A percentile compares a stretch with the other conserved stretches of the same genome.
These are phyloP conservation scores for Populus ilicifolia DNA, from an alignment of 345 rosid species.

Conservation along the genomic window DNA sequence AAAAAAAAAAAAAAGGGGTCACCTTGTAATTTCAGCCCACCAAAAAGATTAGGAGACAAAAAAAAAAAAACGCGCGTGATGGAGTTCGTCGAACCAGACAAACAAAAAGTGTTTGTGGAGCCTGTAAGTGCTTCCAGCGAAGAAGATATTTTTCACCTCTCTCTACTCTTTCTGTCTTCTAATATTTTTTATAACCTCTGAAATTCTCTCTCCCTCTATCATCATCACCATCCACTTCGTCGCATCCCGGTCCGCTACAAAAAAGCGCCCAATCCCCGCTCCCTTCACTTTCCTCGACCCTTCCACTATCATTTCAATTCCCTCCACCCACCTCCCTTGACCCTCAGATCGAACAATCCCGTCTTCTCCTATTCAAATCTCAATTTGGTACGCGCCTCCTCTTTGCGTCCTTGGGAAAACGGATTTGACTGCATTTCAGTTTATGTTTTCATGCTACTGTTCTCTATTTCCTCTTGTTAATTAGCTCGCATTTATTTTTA, in stretches of 20 bases:
- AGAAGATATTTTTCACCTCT: background rate
- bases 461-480: background rate
- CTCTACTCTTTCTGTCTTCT: background rate
- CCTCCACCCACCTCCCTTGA: background rate
- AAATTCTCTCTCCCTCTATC: background rate
- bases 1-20: background rate
- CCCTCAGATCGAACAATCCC: constrained; percentile 6
- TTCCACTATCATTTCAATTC: background rate
- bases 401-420: background rate
- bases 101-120: constrained; percentile 2
- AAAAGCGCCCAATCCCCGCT: constrained; percentile 4
- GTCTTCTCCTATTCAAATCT: background rate
- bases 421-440: background rate
- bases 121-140: background rate
- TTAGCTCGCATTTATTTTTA: background rate
- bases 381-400: background rate
- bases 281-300: background rate
- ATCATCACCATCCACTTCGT: background rate
- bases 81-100: constrained; percentile 18
- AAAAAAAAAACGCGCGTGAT: background rate
- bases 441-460: background rate
- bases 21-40: background rate
- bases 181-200: background rate
- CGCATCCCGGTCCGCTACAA: constrained; percentile 8
- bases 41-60: background rate